phyloP scores from a whole-genome alignment of 768 basidiomycete species.

The Lenzites betulinus region DNA sequence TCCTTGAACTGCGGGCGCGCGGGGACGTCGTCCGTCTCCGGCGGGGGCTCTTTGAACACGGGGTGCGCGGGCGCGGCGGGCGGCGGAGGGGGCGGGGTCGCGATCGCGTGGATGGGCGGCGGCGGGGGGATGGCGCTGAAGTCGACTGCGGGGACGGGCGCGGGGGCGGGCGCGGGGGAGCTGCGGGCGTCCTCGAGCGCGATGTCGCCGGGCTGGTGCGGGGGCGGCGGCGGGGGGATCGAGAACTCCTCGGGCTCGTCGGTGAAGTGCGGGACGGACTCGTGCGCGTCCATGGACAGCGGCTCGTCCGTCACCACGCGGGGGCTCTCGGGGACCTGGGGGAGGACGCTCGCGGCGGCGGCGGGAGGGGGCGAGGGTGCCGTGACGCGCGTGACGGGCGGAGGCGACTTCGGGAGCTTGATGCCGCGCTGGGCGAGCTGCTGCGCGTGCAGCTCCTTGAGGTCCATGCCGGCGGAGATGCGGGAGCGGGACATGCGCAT shows the following conservation, averaged over 20 bases:
- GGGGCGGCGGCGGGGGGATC: slow-evolving; percentile 27
- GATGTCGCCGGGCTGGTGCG: slow-evolving; percentile 20
- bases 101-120: slow-evolving; percentile 12
- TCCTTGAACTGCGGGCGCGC: slow-evolving; percentile 44
- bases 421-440: slow-evolving; percentile 42
- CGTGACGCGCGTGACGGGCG: slow-evolving; percentile 12
- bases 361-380: slow-evolving; percentile 15
- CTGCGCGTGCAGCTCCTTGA: slow-evolving; percentile 68
- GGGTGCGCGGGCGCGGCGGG: slow-evolving; percentile 39
- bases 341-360: slow-evolving; percentile 4
- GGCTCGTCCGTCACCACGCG: slow-evolving; percentile 24
- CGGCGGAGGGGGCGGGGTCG: slow-evolving; percentile 17
- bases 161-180: neutral
- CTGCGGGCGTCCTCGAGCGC: slow-evolving; percentile 11
- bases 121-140: slow-evolving; percentile 19
- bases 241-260: slow-evolving; percentile 27
- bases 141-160: slow-evolving; percentile 1
- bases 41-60: slow-evolving; percentile 63
- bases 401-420: slow-evolving; percentile 26
- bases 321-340: slow-evolving; percentile 20
- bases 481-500: slow-evolving; percentile 82
- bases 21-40: slow-evolving; percentile 54
- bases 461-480: slow-evolving; percentile 71
- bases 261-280: neutral
- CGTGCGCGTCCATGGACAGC: neutral